phyloP scores from a whole-genome alignment of 192 early-diverging fungal genomes.

The Linnemannia schmuckeri region DNA sequence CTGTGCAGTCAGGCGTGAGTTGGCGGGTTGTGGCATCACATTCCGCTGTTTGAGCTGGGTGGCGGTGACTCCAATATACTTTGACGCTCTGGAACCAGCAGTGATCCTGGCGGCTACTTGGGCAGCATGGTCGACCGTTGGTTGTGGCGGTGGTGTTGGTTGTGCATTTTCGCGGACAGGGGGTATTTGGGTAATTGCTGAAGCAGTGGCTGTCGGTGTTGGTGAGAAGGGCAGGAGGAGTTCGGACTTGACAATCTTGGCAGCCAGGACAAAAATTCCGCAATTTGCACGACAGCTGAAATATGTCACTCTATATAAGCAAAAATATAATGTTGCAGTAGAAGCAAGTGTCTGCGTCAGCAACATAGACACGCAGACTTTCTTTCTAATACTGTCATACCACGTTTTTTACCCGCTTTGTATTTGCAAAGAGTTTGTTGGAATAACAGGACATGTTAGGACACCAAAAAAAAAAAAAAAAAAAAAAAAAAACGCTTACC shows the following conservation, averaged over 20 bases:
- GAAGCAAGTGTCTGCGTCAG: neutral
- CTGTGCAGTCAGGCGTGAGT: neutral
- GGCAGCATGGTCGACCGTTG: slow-evolving; percentile 52
- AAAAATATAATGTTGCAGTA: neutral
- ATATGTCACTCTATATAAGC: slow-evolving; percentile 68
- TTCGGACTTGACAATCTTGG: slow-evolving; percentile 62
- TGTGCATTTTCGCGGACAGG: slow-evolving; percentile 26
- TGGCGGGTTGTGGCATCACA: slow-evolving; percentile 36
- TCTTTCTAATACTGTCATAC: neutral
- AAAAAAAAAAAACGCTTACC: slow-evolving; percentile 52
- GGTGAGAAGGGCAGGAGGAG: slow-evolving; percentile 18
- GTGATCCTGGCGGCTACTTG: slow-evolving; percentile 63
- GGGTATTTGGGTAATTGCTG: slow-evolving; percentile 18
- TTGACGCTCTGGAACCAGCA: slow-evolving; percentile 67
- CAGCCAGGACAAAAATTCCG: slow-evolving; percentile 80
- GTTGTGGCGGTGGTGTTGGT: slow-evolving; percentile 16
- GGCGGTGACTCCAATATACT: slow-evolving; percentile 68
- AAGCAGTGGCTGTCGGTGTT: slow-evolving; percentile 11
- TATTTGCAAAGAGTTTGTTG: neutral
- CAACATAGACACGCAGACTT: neutral
- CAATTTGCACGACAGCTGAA: slow-evolving; percentile 77
- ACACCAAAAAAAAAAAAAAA: too few relatives aligned
- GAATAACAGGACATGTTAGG: neutral
- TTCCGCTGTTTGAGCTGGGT: slow-evolving; percentile 63
- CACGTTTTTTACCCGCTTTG: neutral